Evolutionary conservation across 192 early-diverging fungal species (phyloP).

Genomic region (Coemansia pectinata): DNA sequence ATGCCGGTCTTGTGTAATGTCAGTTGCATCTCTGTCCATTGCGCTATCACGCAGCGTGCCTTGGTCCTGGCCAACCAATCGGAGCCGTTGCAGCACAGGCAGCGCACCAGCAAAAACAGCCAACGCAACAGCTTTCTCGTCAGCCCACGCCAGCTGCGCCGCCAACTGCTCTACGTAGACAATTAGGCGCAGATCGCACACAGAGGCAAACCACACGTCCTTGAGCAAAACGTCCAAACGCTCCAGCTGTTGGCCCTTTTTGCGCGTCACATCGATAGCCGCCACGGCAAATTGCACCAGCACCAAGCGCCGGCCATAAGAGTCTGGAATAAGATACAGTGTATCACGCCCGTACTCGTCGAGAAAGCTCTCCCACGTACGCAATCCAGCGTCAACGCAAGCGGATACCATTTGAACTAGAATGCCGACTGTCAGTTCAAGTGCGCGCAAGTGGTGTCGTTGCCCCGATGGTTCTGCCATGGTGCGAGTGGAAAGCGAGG

Average conservation of each 20-base stretch:
- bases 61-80: constrained; percentile 10
- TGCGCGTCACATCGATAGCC: constrained; percentile 8
- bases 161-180: constrained; percentile 30
- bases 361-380: constrained; percentile 53
- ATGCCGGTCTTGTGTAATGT: not conserved
- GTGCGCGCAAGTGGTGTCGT: constrained; percentile 6
- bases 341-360: constrained; percentile 51
- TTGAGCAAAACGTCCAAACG: constrained; percentile 15
- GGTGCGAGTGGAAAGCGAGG: constrained; percentile 12
- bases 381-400: constrained; percentile 37
- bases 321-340: constrained; percentile 31
- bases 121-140: not conserved
- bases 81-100: constrained; percentile 13
- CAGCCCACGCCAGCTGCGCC: constrained; percentile 31
- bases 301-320: constrained; percentile 32
- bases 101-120: constrained; percentile 21
- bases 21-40: not conserved
- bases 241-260: constrained; percentile 9
- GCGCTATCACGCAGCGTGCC: not conserved
- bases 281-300: constrained; percentile 30
- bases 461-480: not conserved
- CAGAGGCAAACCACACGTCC: constrained; percentile 47
- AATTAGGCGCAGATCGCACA: constrained; percentile 28
- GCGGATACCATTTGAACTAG: constrained; percentile 32
- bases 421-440: constrained; percentile 11